Evolutionary conservation across 495 filamentous ascomycete genomes (phyloP), one percentile per base, ranked within the genome.

Genomic region (Elasticomyces elasticus): DNA sequence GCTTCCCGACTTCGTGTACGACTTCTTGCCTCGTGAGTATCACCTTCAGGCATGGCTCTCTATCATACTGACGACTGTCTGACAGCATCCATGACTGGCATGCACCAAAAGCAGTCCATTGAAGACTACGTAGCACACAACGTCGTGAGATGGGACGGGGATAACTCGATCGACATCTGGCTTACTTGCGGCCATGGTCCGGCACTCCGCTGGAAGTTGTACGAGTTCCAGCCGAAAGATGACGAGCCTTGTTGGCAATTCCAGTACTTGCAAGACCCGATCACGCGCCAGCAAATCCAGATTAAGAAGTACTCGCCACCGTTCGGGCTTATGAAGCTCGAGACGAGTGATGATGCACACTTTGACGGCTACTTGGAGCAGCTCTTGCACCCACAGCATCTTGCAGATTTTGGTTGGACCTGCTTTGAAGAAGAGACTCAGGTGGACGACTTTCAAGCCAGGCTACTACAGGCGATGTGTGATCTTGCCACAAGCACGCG

Each of bases 151-250:
- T 68, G 52, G 52, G 38, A 60, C 45, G 10, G 25, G n/a, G 45
- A 37, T 12, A 48, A 44, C 25, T 30, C 52, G 11, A 42, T 60
- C 35, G 51, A 52, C 9, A 40, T 63, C 20, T 50, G 54, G 19
- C 51, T 64, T 22, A 55, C 58, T 27, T 44, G 54, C 38, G 61
- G 61, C 13, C 47, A 58, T 24, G 58, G 54, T 15, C 58, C 54
- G 1, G 49, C 56, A 9, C 43, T 69, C 4, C 35, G 37, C 3
- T 64, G 63, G 49, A 59, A 67, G 43, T 55, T 69, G 15, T 66
- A 69, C 52, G 67, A 71, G 54, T 71, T 71, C 28, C 10, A 42
- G 11, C 68, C 68, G 12, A 64, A 41, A 25, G 58, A 44, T 27
- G 23, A 52, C 5, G 66, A 62, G 38, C 50, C 69, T 9, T 35